Base-by-base conservation (phyloP, 805 yeast species). In the Candida michaelii region DNA sequence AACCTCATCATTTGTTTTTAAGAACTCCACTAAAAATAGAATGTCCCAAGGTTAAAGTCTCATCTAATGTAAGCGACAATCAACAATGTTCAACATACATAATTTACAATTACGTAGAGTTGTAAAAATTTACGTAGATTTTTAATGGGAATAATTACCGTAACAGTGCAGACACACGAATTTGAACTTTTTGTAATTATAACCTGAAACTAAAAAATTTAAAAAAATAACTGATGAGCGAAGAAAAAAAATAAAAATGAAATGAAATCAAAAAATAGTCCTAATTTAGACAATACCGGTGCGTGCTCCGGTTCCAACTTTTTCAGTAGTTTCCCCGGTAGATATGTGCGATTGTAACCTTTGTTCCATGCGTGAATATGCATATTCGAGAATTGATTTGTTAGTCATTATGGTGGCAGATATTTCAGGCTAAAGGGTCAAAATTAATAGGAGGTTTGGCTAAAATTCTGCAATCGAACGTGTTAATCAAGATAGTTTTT, bases 291-390 rank as follows among this genome's bases (percentile, higher is more conserved):
- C 11, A 23, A 33, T 33, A 11, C 36, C 25, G 27, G 36, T 5
- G 21, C 6, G 2, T 14, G 4, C 8, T 16, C 29, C 25, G 29
- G 19, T n/a, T 7, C 7, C 29, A 11, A 6, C 10, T 23, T 10
- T 7, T 16, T n/a, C 13, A 13, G 13, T 9, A 5, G 12, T n/a
- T 21, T n/a, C 25, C 27, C 19, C 15, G 33, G 6, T 3, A 16
- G 21, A 13, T 33, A 14, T 7, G 16, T 3, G 15, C 27, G 29
- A 21, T 34, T 34, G 37, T 34, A 34, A 34, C 13, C 25, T 21
- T 21, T 34, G 13, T 34, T 34, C 37, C 18, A 34, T 34, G 37
- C 37, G 37, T 34, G 21, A 34, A 23, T 23, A n/a, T 34, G 37
- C 37, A 34, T 34, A 34, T 34, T 34, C 37, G 29, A 34, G 29